phyloP scores from a whole-genome alignment of 108 stramenopile species.

The Fragilariopsis cylindrus region DNA sequence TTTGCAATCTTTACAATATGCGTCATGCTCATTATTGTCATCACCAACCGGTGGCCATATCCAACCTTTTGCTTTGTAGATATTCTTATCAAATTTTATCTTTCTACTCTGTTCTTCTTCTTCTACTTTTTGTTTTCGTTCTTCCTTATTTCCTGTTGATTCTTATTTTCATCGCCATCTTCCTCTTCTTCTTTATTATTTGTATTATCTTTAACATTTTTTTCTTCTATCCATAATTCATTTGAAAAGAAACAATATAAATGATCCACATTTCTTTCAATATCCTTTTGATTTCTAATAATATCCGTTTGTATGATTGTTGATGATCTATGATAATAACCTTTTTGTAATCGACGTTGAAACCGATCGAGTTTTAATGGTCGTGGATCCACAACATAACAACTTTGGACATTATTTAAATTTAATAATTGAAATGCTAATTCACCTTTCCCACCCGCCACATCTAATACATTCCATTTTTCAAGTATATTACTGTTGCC shows the following conservation, averaged over 20 bases:
- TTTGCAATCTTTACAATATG: not conserved
- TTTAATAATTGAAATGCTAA: slow-evolving; percentile 11
- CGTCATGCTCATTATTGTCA: not conserved
- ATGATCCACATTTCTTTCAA: slow-evolving; percentile 4
- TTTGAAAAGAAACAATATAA: slow-evolving; percentile 1
- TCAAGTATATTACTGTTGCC: not conserved
- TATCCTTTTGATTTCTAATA: not conserved
- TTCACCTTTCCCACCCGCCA: slow-evolving; percentile 7
- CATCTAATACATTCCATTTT: not conserved
- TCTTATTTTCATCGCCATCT: not conserved
- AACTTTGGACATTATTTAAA: not conserved
- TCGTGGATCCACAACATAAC: not conserved
- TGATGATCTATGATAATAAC: slow-evolving; percentile 3
- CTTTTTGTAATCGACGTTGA: not conserved
- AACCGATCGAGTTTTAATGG: not conserved
- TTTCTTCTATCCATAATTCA: not conserved
- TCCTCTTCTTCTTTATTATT: not conserved
- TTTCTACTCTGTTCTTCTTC: not conserved
- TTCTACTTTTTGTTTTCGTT: not conserved
- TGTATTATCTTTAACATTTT: not conserved
- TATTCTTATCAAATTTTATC: not conserved
- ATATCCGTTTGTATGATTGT: not conserved
- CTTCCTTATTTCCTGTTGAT: not conserved
- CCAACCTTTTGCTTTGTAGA: not conserved
- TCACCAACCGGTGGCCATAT: slow-evolving; percentile 8